Evolutionary conservation across 108 stramenopile species (phyloP).

Genomic region (Cyclotella sp.): DNA sequence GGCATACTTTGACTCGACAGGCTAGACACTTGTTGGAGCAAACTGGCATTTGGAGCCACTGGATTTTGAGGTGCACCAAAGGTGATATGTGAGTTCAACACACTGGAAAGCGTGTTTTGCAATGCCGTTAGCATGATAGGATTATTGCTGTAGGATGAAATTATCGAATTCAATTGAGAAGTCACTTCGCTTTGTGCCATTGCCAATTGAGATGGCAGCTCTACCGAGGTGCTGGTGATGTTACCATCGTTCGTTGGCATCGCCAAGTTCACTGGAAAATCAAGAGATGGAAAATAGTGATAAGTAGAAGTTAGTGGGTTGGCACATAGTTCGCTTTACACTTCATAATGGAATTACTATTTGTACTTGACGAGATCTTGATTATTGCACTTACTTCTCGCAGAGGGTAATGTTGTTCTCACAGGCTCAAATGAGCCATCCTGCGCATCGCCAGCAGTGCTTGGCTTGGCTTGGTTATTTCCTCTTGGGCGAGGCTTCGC

Average conservation of each 20-base stretch:
- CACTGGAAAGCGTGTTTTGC: neutral
- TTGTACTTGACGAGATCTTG: neutral
- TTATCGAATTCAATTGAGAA: slow-evolving; percentile 10
- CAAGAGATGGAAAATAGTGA: too few species aligned
- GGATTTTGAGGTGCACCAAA: neutral
- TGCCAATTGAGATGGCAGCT: neutral
- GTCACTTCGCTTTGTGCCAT: neutral
- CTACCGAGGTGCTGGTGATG: too few species aligned
- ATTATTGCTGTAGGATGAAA: slow-evolving; percentile 6
- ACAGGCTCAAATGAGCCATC: neutral
- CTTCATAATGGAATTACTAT: neutral
- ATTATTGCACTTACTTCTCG: neutral
- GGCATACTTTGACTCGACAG: neutral
- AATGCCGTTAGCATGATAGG: neutral
- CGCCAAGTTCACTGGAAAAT: too few species aligned
- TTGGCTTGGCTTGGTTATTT: neutral
- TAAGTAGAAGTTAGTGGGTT: too few species aligned
- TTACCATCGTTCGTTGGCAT: too few species aligned
- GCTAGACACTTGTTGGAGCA: neutral
- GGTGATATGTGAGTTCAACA: neutral
- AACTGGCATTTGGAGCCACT: neutral
- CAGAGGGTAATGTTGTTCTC: neutral
- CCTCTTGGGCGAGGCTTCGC: slow-evolving; percentile 9
- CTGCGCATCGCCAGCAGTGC: neutral
- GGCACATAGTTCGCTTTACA: neutral